Evolutionary conservation across 208 protist species (phyloP).

Genomic region (Polymyxa betae): DNA sequence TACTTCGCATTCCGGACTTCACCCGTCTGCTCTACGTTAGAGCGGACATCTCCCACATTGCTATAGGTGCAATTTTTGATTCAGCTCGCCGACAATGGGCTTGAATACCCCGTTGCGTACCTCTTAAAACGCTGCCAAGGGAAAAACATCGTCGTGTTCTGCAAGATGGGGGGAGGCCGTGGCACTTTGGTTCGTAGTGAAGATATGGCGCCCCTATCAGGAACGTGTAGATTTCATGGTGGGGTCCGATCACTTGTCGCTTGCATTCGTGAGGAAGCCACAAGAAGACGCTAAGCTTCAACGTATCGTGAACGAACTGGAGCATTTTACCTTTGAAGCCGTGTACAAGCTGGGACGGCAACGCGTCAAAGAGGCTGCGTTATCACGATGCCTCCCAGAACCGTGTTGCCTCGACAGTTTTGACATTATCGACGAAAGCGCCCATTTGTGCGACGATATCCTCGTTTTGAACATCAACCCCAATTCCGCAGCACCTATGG

Average conservation of each 20-base stretch:
- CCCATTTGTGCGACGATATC: background rate
- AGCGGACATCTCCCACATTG: no score
- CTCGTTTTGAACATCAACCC: background rate
- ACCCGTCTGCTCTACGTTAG: no score
- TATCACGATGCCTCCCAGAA: no score
- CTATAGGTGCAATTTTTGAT: no score
- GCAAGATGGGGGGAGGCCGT: background rate
- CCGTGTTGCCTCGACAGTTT: no score
- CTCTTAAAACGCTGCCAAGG: no score
- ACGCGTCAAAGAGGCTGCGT: no score
- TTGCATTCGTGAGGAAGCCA: background rate
- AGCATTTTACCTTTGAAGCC: background rate
- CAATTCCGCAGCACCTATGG: no score
- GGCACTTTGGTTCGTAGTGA: background rate
- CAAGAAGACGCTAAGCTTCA: constrained; percentile 4
- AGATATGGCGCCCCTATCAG: background rate
- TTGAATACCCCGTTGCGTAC: no score
- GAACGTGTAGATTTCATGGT: background rate
- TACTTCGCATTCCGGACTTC: no score
- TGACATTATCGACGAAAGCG: background rate
- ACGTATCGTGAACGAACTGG: background rate
- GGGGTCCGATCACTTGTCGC: background rate
- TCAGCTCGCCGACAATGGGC: no score
- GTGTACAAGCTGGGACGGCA: no score
- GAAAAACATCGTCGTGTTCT: background rate